Base-by-base conservation (phyloP, 1,284 basidiomycete genomes). In the Tetrapyrgos nigripes region DNA sequence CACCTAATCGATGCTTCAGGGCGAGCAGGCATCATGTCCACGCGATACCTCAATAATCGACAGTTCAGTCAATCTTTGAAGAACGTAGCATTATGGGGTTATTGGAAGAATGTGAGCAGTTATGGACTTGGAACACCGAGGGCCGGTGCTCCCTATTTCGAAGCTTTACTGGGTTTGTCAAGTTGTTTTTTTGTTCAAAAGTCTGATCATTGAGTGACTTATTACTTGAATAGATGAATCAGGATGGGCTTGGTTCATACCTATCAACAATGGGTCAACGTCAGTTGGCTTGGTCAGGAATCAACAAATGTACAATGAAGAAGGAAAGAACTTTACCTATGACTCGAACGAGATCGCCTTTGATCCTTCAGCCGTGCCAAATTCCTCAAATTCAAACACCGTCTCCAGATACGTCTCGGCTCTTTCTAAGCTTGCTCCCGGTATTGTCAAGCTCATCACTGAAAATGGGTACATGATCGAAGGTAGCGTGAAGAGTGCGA, bases 211-310 rank as follows among this genome's bases (percentile, higher is more conserved):
- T 3, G 53, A 19, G 19, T 3, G 6, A 21, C 13, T 44, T n/a
- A 17, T 23, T 11, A 26, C 40, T 23, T 54, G 28, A 13, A 17
- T 19, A 87, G 86, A 88, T 58, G 81, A 85, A 64, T 80, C 80
- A 26, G 86, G 85, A 3, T 88, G 86, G 86, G 82, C 79, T 8
- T 88, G 86, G 83, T 84, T 85, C 57, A 88, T 88, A 40, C 86
- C 86, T 3, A 73, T 88, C 26, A 79, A 83, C 61, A 77, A 80
- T 55, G 83, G 81, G 2, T 78, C 81, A 10, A 81, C 82, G 0
- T 87, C 85, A 3, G 74, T 87, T 3, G 86, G 86, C 5, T 64
- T 88, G 49, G 84, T 87, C 28, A 79, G 84, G 72, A 78, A 84
- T 56, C 79, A 84, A 60, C 73, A 75, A n/a, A 63, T 68, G 27